Conservation (phyloP, 2,329 filamentous ascomycete genomes). For the Colletotrichum lupini region DNA sequence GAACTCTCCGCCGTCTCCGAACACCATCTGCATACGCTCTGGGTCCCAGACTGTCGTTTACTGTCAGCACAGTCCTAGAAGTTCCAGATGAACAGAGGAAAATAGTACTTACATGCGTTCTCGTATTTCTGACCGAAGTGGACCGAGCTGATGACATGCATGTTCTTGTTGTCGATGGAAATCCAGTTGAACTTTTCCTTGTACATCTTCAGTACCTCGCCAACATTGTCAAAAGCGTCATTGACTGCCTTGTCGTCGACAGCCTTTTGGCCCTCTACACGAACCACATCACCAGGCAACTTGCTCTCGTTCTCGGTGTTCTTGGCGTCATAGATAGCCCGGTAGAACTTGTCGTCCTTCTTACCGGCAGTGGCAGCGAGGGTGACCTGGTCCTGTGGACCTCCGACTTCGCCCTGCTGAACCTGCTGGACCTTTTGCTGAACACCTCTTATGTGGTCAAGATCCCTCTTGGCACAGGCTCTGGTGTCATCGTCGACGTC, state of each 20-base stretch:
- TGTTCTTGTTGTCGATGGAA: constrained; percentile 62
- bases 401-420: constrained; percentile 39
- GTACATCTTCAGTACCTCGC: constrained; percentile 62
- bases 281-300: constrained; percentile 55
- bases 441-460: constrained; percentile 50
- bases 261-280: constrained; percentile 54
- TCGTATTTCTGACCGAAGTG: constrained; percentile 62
- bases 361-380: constrained; percentile 36
- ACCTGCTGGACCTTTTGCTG: constrained; percentile 43
- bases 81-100: background rate
- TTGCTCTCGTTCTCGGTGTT: constrained; percentile 47
- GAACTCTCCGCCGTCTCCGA: constrained; percentile 64
- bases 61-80: background rate
- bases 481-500: constrained; percentile 52
- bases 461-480: constrained; percentile 48
- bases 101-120: constrained; percentile 57
- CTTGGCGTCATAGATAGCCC: constrained; percentile 58
- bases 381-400: constrained; percentile 32
- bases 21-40: constrained; percentile 62
- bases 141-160: constrained; percentile 62
- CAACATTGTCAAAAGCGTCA: constrained; percentile 62
- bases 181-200: constrained; percentile 60
- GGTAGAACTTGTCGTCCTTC: constrained; percentile 45
- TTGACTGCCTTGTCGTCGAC: constrained; percentile 56
- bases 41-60: constrained; percentile 59